Base-by-base conservation (phyloP, 306 rosid genomes). In the Medicago ruthenica region DNA sequence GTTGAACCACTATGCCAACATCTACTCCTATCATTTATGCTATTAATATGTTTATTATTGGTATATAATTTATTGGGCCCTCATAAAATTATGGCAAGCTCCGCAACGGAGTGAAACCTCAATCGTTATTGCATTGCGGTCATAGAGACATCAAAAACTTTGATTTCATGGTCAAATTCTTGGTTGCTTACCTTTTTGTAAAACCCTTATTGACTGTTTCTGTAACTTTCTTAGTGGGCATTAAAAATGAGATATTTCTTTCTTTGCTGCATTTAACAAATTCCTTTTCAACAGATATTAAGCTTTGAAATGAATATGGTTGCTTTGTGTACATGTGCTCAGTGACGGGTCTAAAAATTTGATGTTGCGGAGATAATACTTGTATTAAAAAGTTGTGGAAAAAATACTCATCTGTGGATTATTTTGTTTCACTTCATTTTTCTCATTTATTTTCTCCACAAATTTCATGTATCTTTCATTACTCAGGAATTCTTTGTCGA, bases 371-470 rank as follows among this genome's bases (percentile, higher is more conserved):
- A 27, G 6, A 60, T 9, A 60, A 60, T 60, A 60, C 66, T 17
- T 4, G 0, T 54, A 17, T 44, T 54, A 16, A 17, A 54, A 54
- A 18, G 4, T 17, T 54, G 27, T 54, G 27, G 24, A 14, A 4
- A 54, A 54, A 54, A 54, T 54, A 54, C 13, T 54, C 60, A 54
- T 65, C 1, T 27, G 31, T 27, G 20, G 74, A 2, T 41, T 16
- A 57, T 2, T 42, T 5, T 66, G n/a, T 66, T 58, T 69, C 39
- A 8, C 21, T 68, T 51, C 4, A 45, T 17, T 44, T 14, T 31
- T 47, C 18, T 21, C 55, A 14, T 73, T 34, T 40, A 31, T 39
- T 67, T 74, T 71, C 6, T 50, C 39, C 76, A 42, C 12, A 60
- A 14, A 21, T 21, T 53, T 69, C 51, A 59, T 48, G 78, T 8